phyloP scores from a whole-genome alignment of 495 filamentous ascomycete species.

The Stereocaulon alpinum region DNA sequence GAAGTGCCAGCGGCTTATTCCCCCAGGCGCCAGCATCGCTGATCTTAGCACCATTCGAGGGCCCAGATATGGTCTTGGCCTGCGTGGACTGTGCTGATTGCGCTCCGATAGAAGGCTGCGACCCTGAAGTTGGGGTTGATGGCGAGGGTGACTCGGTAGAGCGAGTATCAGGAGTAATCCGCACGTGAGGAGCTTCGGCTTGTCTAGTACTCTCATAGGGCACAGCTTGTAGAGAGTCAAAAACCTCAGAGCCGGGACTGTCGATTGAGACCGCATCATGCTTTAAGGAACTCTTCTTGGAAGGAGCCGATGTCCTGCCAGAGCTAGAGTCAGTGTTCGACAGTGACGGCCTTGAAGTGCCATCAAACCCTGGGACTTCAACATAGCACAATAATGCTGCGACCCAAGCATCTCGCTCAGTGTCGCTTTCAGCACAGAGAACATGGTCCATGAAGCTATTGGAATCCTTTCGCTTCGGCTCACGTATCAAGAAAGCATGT shows the following conservation, averaged over 20 bases:
- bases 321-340: conserved; percentile 26
- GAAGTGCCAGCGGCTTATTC: conserved; percentile 50
- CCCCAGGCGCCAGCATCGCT: conserved; percentile 84
- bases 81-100: conserved; percentile 28
- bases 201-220: conserved; percentile 76
- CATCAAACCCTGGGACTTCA: conserved; percentile 55
- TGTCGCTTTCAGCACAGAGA: conserved; percentile 87
- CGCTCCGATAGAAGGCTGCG: conserved; percentile 15
- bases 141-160: conserved; percentile 38
- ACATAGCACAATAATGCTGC: conserved; percentile 81
- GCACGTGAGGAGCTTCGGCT: conserved; percentile 55
- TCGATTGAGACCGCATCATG: conserved; percentile 35
- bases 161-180: conserved; percentile 23
- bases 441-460: conserved; percentile 86
- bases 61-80: conserved; percentile 67
- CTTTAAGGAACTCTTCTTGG: conserved; percentile 40
- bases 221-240: conserved; percentile 59
- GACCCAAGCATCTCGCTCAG: conserved; percentile 90
- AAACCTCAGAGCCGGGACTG: conserved; percentile 28
- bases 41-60: conserved; percentile 77
- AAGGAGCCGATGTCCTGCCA: conserved; percentile 20
- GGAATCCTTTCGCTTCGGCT: conserved; percentile 94
- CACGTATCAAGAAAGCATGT: conserved; percentile 88
- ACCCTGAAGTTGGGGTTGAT: conserved; percentile 31
- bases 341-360: conserved; percentile 24